phyloP scores from a whole-genome alignment of 2,329 filamentous ascomycete genomes.

The Xylariaceae sp. region DNA sequence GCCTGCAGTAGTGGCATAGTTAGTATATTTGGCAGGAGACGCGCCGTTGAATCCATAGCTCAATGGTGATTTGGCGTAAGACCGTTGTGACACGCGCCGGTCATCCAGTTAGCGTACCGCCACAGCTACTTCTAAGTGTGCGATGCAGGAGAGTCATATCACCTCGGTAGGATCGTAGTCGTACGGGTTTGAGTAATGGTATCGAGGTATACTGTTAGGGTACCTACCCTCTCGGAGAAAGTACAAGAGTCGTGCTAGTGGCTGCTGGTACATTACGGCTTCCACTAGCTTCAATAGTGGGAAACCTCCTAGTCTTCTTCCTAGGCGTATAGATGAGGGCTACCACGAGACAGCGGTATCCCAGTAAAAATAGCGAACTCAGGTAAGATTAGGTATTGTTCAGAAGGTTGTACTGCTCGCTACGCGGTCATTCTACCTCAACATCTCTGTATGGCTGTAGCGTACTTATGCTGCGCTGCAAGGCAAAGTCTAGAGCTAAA shows the following conservation, averaged over 20 bases:
- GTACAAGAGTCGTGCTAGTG: not conserved
- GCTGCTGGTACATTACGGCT: constrained; percentile 5
- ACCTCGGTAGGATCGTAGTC: constrained; percentile 20
- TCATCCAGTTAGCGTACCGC: not conserved
- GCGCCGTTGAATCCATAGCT: constrained; percentile 9
- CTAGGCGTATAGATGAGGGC: not conserved
- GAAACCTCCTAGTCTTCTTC: too few species aligned
- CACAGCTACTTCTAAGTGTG: not conserved
- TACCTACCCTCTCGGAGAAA: constrained; percentile 3
- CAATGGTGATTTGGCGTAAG: constrained; percentile 6
- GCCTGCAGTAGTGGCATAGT: constrained; percentile 9
- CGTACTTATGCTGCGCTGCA: not conserved
- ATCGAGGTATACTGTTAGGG: too few species aligned
- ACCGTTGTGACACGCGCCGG: constrained; percentile 1
- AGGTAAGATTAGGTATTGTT: too few species aligned
- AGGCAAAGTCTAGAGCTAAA: not conserved
- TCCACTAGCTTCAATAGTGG: too few species aligned
- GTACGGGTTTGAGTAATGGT: constrained; percentile 16
- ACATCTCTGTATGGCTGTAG: too few species aligned
- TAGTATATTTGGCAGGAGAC: too few species aligned
- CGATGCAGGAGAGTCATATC: constrained; percentile 9
- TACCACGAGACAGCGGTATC: constrained; percentile 2
- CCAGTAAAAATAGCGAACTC: not conserved
- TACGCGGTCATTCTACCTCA: too few species aligned
- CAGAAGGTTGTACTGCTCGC: too few species aligned